A percentile compares a stretch with the other conserved stretches of the same genome.
phyloP scores from a whole-genome alignment of 2,329 filamentous ascomycete genomes.

The Camillea tinctor region DNA sequence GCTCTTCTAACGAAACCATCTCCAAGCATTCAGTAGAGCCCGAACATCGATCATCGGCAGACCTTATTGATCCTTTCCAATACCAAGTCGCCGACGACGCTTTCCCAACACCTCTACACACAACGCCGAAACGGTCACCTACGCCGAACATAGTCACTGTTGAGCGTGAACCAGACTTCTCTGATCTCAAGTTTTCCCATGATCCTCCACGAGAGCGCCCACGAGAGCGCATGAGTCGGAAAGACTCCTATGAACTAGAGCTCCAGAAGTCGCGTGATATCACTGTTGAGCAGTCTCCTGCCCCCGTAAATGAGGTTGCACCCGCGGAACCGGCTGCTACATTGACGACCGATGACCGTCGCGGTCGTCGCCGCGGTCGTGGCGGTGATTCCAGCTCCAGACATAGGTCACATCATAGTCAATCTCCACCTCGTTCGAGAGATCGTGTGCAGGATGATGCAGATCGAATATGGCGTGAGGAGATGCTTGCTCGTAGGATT shows the following conservation, averaged over 20 bases:
- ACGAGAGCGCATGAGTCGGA: slow-evolving; percentile 45
- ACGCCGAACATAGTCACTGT: slow-evolving; percentile 54
- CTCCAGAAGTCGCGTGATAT: slow-evolving; percentile 45
- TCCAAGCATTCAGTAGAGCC: slow-evolving; percentile 29
- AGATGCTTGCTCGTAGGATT: slow-evolving; percentile 52
- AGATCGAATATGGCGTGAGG: slow-evolving; percentile 57
- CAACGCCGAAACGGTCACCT: slow-evolving; percentile 41
- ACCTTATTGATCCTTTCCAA: slow-evolving; percentile 56
- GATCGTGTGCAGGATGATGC: slow-evolving; percentile 57
- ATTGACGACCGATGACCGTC: slow-evolving; percentile 38
- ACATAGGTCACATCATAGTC: slow-evolving; percentile 35
- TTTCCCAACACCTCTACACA: slow-evolving; percentile 45
- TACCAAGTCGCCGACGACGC: slow-evolving; percentile 54
- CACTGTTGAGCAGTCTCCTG: slow-evolving; percentile 48
- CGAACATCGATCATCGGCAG: slow-evolving; percentile 25
- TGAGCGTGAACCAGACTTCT: slow-evolving; percentile 52
- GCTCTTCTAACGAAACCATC: slow-evolving; percentile 20
- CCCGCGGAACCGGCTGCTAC: slow-evolving; percentile 47
- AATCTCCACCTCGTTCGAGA: slow-evolving; percentile 27
- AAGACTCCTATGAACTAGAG: slow-evolving; percentile 49
- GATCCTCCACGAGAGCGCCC: slow-evolving; percentile 36
- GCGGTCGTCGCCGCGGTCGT: slow-evolving; percentile 31
- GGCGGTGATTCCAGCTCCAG: slow-evolving; percentile 32
- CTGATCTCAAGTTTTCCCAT: slow-evolving; percentile 27
- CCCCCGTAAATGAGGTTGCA: slow-evolving; percentile 46